Conservation (phyloP, 2,329 filamentous ascomycete species). For the Macroventuria anomochaeta region DNA sequence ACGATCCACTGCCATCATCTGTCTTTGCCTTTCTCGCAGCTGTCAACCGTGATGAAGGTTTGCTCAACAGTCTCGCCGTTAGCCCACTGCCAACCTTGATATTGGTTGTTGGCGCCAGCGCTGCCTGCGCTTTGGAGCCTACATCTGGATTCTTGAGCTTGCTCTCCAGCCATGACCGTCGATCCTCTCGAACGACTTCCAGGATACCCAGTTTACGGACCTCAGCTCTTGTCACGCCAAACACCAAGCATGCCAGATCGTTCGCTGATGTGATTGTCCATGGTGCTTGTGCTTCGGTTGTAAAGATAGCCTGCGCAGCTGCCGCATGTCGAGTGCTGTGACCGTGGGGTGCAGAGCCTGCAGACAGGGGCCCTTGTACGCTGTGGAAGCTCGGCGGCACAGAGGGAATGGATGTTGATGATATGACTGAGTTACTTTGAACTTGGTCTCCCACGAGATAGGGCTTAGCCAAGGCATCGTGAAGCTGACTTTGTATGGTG, state of each 20-base stretch:
- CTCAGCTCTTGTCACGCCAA: conserved; percentile 96
- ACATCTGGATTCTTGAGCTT: conserved; percentile 73
- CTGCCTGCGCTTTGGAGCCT: conserved; percentile 51
- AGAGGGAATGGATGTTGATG: conserved; percentile 55
- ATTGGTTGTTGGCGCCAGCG: conserved; percentile 47
- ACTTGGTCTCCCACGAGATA: conserved; percentile 65
- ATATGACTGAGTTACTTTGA: conserved; percentile 53
- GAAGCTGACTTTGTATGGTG: conserved; percentile 79
- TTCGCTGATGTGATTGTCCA: conserved; percentile 98
- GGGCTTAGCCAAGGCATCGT: conserved; percentile 84
- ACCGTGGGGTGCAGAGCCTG: conserved; percentile 67
- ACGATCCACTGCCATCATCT: conserved; percentile 63
- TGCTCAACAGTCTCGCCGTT: conserved; percentile 86
- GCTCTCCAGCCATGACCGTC: conserved; percentile 85
- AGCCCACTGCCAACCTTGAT: conserved; percentile 79
- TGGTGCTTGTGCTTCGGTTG: conserved; percentile 86
- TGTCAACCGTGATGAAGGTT: conserved; percentile 68
- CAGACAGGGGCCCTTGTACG: conserved; percentile 43
- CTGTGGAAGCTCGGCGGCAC: conserved; percentile 43
- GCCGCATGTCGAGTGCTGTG: conserved; percentile 91
- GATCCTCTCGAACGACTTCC: conserved; percentile 90
- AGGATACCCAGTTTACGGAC: conserved; percentile 93
- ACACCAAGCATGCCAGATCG: conserved; percentile 94
- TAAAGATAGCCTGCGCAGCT: conserved; percentile 94
- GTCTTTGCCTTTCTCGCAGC: conserved; percentile 68